phyloP scores from a whole-genome alignment of 306 rosid species.

The Ochetophila trinervis region DNA sequence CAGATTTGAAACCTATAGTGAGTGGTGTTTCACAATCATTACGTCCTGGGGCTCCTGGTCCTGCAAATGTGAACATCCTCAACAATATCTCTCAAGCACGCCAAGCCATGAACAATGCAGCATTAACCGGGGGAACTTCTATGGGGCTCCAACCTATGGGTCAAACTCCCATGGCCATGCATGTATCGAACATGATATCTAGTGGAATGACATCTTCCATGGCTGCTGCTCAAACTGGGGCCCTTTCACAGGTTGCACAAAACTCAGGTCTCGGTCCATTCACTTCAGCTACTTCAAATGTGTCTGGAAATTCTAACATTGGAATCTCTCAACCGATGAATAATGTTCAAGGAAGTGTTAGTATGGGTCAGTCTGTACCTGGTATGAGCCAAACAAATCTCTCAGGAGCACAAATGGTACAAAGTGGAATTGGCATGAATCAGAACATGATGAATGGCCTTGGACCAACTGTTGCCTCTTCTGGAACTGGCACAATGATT shows the following conservation, averaged over 20 bases:
- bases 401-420: conserved; percentile 72
- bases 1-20: conserved; percentile 76
- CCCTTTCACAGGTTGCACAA: conserved; percentile 74
- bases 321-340: conserved; percentile 79
- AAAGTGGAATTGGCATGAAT: conserved; percentile 77
- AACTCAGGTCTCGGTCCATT: conserved; percentile 66
- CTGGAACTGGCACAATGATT: conserved; percentile 90
- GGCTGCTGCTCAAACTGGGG: conserved; percentile 73
- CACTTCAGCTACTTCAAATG: conserved; percentile 58
- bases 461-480: conserved; percentile 70
- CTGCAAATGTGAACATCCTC: conserved; percentile 69
- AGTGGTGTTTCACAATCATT: conserved; percentile 55
- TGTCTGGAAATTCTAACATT: conserved; percentile 67
- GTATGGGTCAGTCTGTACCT: conserved; percentile 73
- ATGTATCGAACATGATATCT: conserved; percentile 94
- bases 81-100: conserved; percentile 86
- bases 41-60: conserved; percentile 73
- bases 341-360: conserved; percentile 73
- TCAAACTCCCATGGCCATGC: conserved; percentile 90
- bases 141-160: conserved; percentile 73
- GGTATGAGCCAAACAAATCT: conserved; percentile 79
- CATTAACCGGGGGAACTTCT: conserved; percentile 71
- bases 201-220: conserved; percentile 93
- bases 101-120: conserved; percentile 70
- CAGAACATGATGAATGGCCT: conserved; percentile 73